A percentile compares a stretch with the other conserved stretches of the same genome.
phyloP scores from a whole-genome alignment of 257 asterid species.

The Voacanga thouarsii region DNA sequence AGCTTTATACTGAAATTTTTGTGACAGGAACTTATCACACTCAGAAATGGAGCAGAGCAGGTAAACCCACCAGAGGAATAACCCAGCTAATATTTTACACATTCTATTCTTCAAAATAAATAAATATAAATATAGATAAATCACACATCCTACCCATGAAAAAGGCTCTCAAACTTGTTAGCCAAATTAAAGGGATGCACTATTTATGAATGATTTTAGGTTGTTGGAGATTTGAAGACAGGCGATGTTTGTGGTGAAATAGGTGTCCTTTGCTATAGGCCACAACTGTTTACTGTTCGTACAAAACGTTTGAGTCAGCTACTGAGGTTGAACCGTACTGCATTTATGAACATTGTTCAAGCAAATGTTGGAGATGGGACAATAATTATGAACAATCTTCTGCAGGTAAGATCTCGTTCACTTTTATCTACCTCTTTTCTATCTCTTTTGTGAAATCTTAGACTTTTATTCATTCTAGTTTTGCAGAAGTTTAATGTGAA shows the following conservation, averaged over 20 bases:
- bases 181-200: not conserved
- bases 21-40: conserved; percentile 54
- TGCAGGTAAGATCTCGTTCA: conserved; percentile 40
- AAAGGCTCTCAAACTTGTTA: not conserved
- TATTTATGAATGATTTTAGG: conserved; percentile 24
- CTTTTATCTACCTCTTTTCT: not conserved
- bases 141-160: not conserved
- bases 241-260: conserved; percentile 75
- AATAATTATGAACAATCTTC: conserved; percentile 73
- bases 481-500: not conserved
- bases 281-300: conserved; percentile 68
- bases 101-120: not conserved
- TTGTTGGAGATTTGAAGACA: conserved; percentile 47
- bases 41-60: conserved; percentile 41
- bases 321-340: conserved; percentile 61
- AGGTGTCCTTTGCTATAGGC: conserved; percentile 79
- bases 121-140: no score
- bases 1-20: conserved; percentile 20
- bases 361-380: conserved; percentile 80
- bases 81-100: not conserved
- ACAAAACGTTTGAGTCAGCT: conserved; percentile 77
- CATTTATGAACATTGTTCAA: conserved; percentile 62
- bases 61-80: conserved; percentile 20
- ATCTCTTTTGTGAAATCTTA: not conserved
- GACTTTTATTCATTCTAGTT: not conserved